These are phyloP conservation scores for Boeremia lycopersici DNA, from an alignment of 2,329 filamentous ascomycete species.

Conservation along the genomic window DNA sequence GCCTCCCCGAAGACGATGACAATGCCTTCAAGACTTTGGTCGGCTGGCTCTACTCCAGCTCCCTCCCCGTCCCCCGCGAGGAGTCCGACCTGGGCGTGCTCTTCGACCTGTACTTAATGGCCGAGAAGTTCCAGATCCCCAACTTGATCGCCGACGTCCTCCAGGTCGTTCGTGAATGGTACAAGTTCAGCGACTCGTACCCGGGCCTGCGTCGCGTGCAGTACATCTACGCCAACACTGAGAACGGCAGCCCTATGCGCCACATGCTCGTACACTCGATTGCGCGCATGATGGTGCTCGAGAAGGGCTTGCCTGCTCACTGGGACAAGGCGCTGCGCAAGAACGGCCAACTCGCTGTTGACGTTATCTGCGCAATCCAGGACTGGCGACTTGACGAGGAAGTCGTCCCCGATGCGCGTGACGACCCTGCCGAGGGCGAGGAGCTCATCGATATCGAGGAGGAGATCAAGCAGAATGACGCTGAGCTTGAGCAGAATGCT, in stretches of 20 bases:
- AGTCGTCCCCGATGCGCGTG: constrained; percentile 57
- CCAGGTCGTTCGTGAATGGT: constrained; percentile 57
- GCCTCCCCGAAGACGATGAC: constrained; percentile 60
- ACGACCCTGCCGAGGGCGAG: constrained; percentile 50
- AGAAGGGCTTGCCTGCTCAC: constrained; percentile 57
- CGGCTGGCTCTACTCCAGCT: constrained; percentile 59
- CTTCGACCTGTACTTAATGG: constrained; percentile 62
- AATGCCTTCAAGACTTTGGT: constrained; percentile 59
- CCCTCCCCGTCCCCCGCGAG: constrained; percentile 54
- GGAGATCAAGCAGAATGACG: constrained; percentile 47
- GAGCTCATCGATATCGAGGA: constrained; percentile 42
- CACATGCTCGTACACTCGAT: constrained; percentile 57
- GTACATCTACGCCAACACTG: constrained; percentile 58
- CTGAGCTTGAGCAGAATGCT: constrained; percentile 33
- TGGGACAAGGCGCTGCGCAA: constrained; percentile 62
- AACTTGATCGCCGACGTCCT: constrained; percentile 56
- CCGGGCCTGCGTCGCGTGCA: constrained; percentile 60
- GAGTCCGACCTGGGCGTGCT: constrained; percentile 58
- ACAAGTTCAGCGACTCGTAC: constrained; percentile 59
- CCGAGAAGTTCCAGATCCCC: constrained; percentile 59
- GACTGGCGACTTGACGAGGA: constrained; percentile 59
- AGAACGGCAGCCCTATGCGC: constrained; percentile 54
- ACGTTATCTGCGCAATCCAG: constrained; percentile 61
- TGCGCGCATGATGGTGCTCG: constrained; percentile 57
- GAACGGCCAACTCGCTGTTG: constrained; percentile 62